These are phyloP conservation scores for Phytophthora sojae DNA, from an alignment of 352 stramenopile species.

Conservation along the genomic window DNA sequence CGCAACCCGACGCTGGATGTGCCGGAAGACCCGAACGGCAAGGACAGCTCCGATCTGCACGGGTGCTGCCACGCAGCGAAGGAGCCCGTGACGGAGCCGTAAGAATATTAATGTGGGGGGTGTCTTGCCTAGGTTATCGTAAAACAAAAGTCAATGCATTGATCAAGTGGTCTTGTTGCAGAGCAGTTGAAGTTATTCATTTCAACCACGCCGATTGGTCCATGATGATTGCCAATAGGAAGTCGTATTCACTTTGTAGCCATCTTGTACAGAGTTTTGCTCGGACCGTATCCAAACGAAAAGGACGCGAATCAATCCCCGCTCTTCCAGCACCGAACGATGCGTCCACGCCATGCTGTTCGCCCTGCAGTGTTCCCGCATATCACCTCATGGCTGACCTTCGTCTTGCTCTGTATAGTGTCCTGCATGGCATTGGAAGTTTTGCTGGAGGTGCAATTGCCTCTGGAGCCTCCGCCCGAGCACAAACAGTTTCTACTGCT, in stretches of 20 bases:
- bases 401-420: constrained; percentile 23
- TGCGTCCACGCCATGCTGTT: constrained; percentile 10
- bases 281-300: constrained; percentile 19
- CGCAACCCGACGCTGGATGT: constrained; percentile 59
- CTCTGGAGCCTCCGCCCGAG: constrained; percentile 32
- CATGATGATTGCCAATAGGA: too few relatives aligned
- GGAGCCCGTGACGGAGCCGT: constrained; percentile 18
- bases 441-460: constrained; percentile 32
- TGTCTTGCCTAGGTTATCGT: background rate
- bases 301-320: constrained; percentile 19
- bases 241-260: background rate
- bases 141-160: constrained; percentile 7
- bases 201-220: background rate
- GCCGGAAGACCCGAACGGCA: constrained; percentile 48
- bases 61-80: constrained; percentile 27
- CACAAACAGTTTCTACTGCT: constrained; percentile 44
- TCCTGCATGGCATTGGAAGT: constrained; percentile 35
- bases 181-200: background rate
- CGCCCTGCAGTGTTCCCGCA: background rate
- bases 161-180: background rate
- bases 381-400: constrained; percentile 13
- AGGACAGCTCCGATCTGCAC: constrained; percentile 41
- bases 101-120: constrained; percentile 5
- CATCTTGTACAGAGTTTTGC: constrained; percentile 14
- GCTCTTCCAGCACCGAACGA: constrained; percentile 9